A percentile compares a stretch with the other conserved stretches of the same genome.
These are phyloP conservation scores for Lagenidium giganteum DNA, from an alignment of 352 stramenopile genomes.

Conservation along the genomic window DNA sequence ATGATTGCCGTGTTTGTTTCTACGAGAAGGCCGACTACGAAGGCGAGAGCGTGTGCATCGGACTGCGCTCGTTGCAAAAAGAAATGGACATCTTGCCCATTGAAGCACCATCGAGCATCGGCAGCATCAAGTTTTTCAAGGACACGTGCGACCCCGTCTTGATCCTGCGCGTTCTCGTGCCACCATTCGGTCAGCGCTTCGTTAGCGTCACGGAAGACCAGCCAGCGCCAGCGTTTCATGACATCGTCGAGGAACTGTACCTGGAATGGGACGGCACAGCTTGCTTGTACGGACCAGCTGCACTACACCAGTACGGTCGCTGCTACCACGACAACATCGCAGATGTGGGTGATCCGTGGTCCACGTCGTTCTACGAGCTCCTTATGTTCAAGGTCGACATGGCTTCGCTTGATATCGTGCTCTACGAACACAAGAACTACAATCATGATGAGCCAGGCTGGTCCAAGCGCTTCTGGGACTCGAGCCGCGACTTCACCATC, in stretches of 20 bases:
- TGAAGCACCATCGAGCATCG: constrained; percentile 27
- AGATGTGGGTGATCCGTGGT: constrained; percentile 23
- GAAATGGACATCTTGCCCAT: constrained; percentile 23
- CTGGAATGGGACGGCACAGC: constrained; percentile 35
- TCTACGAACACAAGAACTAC: constrained; percentile 33
- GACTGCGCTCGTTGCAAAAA: too few relatives aligned
- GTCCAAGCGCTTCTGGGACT: constrained; percentile 23
- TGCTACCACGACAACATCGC: constrained; percentile 26
- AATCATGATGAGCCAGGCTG: too few relatives aligned
- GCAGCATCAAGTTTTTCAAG: constrained; percentile 35
- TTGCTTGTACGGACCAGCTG: constrained; percentile 23
- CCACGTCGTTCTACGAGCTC: constrained; percentile 24
- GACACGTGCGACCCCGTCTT: constrained; percentile 26
- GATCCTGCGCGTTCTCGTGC: constrained; percentile 29
- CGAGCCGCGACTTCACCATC: constrained; percentile 20
- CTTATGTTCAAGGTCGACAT: constrained; percentile 31
- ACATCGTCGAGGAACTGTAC: constrained; percentile 34
- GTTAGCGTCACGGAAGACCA: constrained; percentile 23
- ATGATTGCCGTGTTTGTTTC: constrained; percentile 34
- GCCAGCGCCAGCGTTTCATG: constrained; percentile 15
- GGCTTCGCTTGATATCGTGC: constrained; percentile 31
- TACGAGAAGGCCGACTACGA: constrained; percentile 28
- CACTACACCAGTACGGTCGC: constrained; percentile 17
- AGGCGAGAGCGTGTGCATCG: constrained; percentile 28
- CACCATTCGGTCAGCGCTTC: constrained; percentile 27